Percentiles rank a stretch among this genome's conserved stretches.
phyloP scores from a whole-genome alignment of 139 green algal genomes.

The Coelastrella sp. region DNA sequence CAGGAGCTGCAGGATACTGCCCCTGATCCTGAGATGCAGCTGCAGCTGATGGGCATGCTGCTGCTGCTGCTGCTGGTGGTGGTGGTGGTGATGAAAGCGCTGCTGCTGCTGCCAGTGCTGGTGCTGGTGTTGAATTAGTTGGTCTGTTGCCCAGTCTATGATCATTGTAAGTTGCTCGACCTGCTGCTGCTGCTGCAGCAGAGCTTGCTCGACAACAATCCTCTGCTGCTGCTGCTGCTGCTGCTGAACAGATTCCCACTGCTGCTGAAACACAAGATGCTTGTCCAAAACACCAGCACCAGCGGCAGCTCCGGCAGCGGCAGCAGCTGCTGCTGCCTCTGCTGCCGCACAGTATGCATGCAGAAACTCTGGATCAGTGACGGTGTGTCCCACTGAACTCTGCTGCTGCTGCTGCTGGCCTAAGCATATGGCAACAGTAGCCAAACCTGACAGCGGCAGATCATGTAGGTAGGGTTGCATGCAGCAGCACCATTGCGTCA shows the following conservation, averaged over 20 bases:
- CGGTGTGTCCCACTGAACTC: background rate
- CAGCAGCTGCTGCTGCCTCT: background rate
- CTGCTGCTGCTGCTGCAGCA: constrained; percentile 12
- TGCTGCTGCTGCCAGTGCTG: constrained; percentile 37
- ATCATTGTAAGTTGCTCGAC: background rate
- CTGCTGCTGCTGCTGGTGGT: constrained; percentile 7
- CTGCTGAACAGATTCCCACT: background rate
- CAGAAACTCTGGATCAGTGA: background rate
- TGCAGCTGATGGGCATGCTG: background rate
- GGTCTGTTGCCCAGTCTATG: background rate
- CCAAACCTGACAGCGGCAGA: background rate
- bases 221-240: background rate
- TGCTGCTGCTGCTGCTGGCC: constrained; percentile 9
- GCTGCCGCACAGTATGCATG: constrained; percentile 3
- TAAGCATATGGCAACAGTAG: background rate
- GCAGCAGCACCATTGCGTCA: background rate
- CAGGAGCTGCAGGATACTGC: background rate
- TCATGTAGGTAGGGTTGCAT: background rate
- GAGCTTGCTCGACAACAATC: background rate
- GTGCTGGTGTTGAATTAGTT: constrained; percentile 4
- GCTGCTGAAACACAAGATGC: background rate
- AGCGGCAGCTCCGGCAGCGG: background rate
- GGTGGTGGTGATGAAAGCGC: background rate
- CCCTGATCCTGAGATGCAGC: background rate
- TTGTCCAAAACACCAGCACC: background rate